Evolutionary conservation across 1,284 basidiomycete genomes (phyloP), one percentile per base, ranked within the genome.

Genomic region (Sanghuangporus baumii): DNA sequence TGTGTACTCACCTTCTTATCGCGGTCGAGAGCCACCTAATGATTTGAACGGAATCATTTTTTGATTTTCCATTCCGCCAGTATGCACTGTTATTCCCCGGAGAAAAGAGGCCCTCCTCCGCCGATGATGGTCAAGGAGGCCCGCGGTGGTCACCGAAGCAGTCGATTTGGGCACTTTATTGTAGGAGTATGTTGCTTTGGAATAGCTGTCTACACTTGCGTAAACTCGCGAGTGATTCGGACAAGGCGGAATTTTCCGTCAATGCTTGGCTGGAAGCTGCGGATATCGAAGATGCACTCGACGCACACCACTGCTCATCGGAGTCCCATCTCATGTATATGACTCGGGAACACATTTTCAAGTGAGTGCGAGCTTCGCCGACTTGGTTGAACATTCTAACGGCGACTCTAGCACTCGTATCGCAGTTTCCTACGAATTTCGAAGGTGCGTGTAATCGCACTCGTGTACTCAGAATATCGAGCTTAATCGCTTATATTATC

Each of bases 111-210:
- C 71, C 69, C 70, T 59, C 78, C 71, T 60, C 79, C 71, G 57
- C 73, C 71, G 65, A 79, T 74, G 75, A 77, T 68, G 62, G 72
- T 70, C 31, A 67, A 69, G n/a, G 69, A 73, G 51, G 73, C 73
- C 34, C 70, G 73, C 40, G 63, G 37, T 69, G 70, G 56, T 84
- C 85, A 12, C 79, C 85, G 11, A 89, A 89, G 71, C 87, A 91
- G 66, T 85, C 85, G 8, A 78, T 91, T 2, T 91, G 88, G 88
- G 89, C 87, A 0, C 76, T 92, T 38, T 89, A 89, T 69, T 89
- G 86, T 73, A 84, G 89, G 56, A 84, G 84, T 70, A 87, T 91
- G 86, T 78, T 92, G 11, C 76, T 91, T 1, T 90, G 88, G 85
- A 87, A 82, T 69, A 86, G 84, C 68, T 86, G 83, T 68, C 77